Base-by-base conservation (phyloP, 805 yeast species). In the Candida takata region DNA sequence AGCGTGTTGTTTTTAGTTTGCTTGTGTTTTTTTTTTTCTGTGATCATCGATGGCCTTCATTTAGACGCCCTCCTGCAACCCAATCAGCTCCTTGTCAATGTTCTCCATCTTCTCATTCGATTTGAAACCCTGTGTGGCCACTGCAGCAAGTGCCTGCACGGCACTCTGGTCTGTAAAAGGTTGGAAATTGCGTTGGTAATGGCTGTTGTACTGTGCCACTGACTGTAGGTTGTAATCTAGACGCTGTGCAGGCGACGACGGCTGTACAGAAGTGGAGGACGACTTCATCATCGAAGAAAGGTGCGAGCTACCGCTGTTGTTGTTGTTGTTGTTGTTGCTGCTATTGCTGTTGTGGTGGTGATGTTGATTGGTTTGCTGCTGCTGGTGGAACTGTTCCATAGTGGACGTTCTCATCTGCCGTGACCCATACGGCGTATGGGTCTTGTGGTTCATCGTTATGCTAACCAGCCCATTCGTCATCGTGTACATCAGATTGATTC, bases 401-500 rank as follows among this genome's bases (percentile, higher is more conserved):
- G 29, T 10, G 12, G 27, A 14, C 7, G 27, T 14, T 31, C 33
- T 16, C 13, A 16, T 23, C 13, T n/a, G 13, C 25, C 27, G 25
- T 23, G 33, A 21, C 51, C 64, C 65, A 57, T 29, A 50, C 43
- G 70, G 69, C 10, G 43, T 48, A 42, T 67, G 72, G 27, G 60
- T 59, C 41, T 58, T 64, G 44, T 67, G 72, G 35, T 54, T 60
- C 44, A 54, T 67, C 24, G 56, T 45, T 3, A 67, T 44, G 32
- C 54, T 60, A 13, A 67, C 49, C 4, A 53, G 38, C 0, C 72
- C 72, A 21, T 60, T 55, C 10, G 51, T 49, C 15, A 67, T 40
- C 40, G 62, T 66, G 43, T 66, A 67, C 34, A 53, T 61, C 27
- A 67, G 37, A 2, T 62, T 55, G 18, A 67, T 48, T 35, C 62